Evolutionary conservation across 345 rosid genomes (phyloP), one percentile per base, ranked within the genome.

Genomic region (Ceriops zippeliana): DNA sequence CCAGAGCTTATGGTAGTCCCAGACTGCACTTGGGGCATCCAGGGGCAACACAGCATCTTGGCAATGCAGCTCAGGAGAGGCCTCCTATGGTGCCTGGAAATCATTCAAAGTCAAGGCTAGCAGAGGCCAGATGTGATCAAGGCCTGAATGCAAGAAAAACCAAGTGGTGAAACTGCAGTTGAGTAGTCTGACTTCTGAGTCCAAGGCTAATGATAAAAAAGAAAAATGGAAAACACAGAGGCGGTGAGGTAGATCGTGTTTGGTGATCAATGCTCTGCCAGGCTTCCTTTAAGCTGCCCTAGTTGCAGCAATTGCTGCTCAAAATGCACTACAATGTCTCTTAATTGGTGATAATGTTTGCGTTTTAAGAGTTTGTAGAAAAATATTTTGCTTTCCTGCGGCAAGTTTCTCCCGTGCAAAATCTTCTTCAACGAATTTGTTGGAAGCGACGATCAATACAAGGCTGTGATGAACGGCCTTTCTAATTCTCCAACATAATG

Each of bases 31-130:
- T 62, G 52, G 74, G 62, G 46, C 76, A 68, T 30, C 37, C 21
- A n/a, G 73, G 78, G 38, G 19, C 68, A 20, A 72, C 78, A 3
- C 71, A 75, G 73, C 84, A 82, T 30, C 70, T 71, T 4, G 47
- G 63, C 69, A 75, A 59, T 59, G 53, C 70, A 51, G 63, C 69
- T 64, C 85, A 76, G n/a, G 91, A 89, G 35, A 83, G 89, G 74
- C 87, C 90, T 62, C 85, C 90, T 16, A 49, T 78, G 52, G 82
- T 68, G 31, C 88, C 85, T 0, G 89, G 89, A 30, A 76, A 82
- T 15, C 73, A 66, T 52, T 78, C 78, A 8, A 91, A 85, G 77
- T 87, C 93, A 0, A 84, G 96, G 83, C 80, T 91, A 15, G 71
- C 90, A 0, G 90, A 81, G 42, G 79, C 74, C 28, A 82, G 76